Evolutionary conservation across 2,329 filamentous ascomycete genomes (phyloP).

Genomic region (Monosporascus cannonballus): DNA sequence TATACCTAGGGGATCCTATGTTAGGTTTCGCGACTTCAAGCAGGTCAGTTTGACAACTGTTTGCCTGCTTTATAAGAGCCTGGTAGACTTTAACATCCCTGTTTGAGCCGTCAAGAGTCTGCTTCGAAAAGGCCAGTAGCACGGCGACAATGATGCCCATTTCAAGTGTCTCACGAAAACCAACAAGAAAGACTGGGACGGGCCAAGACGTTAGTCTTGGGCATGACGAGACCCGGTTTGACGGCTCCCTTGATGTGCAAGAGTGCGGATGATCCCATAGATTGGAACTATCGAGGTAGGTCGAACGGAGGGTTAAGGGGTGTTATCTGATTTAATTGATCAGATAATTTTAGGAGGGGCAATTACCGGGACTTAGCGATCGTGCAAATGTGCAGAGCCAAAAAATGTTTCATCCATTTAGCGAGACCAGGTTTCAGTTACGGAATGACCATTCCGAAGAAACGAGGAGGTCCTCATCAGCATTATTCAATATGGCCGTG

Average conservation of each 20-base stretch:
- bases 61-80: constrained; percentile 57
- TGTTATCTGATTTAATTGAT: constrained; percentile 17
- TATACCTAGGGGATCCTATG: constrained; percentile 47
- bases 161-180: constrained; percentile 84
- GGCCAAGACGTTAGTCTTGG: constrained; percentile 21
- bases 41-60: constrained; percentile 2
- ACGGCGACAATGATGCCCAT: constrained; percentile 60
- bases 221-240: constrained; percentile 12
- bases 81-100: constrained; percentile 60
- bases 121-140: constrained; percentile 79
- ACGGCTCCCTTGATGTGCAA: background rate
- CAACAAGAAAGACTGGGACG: constrained; percentile 69
- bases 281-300: background rate
- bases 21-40: background rate
- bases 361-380: background rate
- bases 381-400: background rate
- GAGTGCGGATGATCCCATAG: too few relatives aligned
- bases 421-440: background rate
- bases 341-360: constrained; percentile 11
- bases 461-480: too few relatives aligned
- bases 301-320: background rate
- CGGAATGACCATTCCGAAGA: too few relatives aligned
- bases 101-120: constrained; percentile 62
- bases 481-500: too few relatives aligned
- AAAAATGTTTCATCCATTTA: background rate